Percentiles rank a stretch among this genome's conserved stretches.
phyloP scores from a whole-genome alignment of 1,139 yeast genomes.

The Pneumocystis canis region DNA sequence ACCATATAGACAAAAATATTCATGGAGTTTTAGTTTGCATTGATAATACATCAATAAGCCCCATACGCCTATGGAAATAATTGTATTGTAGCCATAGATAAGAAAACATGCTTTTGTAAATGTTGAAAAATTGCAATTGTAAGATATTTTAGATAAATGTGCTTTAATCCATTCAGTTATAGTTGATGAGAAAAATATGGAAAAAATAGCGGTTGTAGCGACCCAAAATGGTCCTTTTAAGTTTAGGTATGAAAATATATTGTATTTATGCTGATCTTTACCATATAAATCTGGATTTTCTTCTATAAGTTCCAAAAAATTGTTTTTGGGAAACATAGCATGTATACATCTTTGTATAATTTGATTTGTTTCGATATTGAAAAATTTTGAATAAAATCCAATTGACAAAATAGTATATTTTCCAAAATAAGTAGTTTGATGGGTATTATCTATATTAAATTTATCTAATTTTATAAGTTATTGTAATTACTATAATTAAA shows the following conservation, averaged over 20 bases:
- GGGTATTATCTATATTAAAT: not conserved
- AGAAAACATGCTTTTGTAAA: slow-evolving; percentile 51
- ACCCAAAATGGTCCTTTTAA: slow-evolving; percentile 67
- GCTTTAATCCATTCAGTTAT: slow-evolving; percentile 38
- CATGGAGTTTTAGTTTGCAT: slow-evolving; percentile 26
- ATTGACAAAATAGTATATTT: slow-evolving; percentile 15
- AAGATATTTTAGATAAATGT: slow-evolving; percentile 30
- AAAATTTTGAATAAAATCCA: slow-evolving; percentile 16
- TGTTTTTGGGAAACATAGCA: slow-evolving; percentile 28
- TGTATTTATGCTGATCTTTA: not conserved
- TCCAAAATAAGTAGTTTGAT: slow-evolving; percentile 10
- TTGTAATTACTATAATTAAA: not conserved
- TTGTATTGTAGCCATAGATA: slow-evolving; percentile 57
- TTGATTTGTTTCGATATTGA: slow-evolving; percentile 23
- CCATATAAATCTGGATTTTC: slow-evolving; percentile 39
- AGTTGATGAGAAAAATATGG: slow-evolving; percentile 61
- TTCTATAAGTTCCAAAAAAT: slow-evolving; percentile 28
- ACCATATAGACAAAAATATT: slow-evolving; percentile 51
- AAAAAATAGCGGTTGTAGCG: slow-evolving; percentile 58
- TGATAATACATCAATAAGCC: slow-evolving; percentile 32
- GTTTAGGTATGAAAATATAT: not conserved
- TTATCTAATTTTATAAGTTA: not conserved
- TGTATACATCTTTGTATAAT: slow-evolving; percentile 29
- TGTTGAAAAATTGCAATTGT: slow-evolving; percentile 46
- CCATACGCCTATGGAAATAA: slow-evolving; percentile 45